Base-by-base conservation (phyloP, 441 rosid species). In the Brassica balearica region DNA sequence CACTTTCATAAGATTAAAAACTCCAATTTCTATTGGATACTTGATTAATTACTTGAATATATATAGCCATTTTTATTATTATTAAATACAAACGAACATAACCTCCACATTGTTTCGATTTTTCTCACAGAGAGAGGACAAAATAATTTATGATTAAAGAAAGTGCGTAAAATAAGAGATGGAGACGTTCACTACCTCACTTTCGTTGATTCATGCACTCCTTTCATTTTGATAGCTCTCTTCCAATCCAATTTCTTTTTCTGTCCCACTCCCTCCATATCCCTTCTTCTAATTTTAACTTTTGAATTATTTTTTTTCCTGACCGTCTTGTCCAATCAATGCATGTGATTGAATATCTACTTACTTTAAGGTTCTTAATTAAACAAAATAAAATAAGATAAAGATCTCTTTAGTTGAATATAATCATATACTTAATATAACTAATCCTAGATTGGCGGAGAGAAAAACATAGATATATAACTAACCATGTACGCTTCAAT, bases 141-240 rank as follows among this genome's bases (percentile, higher is more conserved):
- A 69, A 23, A 41, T 15, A 55, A 74, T 63, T 17, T 55, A 69
- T 43, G 75, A 56, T 69, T 41, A 79, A 79, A 79, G 82, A 74
- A 74, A 46, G 70, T 64, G 75, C 29, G 75, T 80, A 69, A 74
- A 74, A 80, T 69, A 80, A 74, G 29, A 69, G 75, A 79, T 9
- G 9, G 38, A 43, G 82, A 80, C 79, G 32, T 36, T 74, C 79
- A 74, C 79, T 74, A 62, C 43, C 82, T 73, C 65, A 23, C 77
- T 72, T 11, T 53, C 63, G 55, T 19, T 69, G 78, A 69, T 74
- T 74, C 75, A 80, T 80, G 62, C 78, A 79, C 74, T 72, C 81
- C 73, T 78, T 78, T 78, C 78, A 62, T 74, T 69, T 70, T 64
- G 20, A 53, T 56, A 69, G 38, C 61, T 69, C 72, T 38, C 67